A percentile compares a stretch with the other conserved stretches of the same genome.
Evolutionary conservation across 176 grass and related monocot species (phyloP).

Genomic region (Bromus sterilis): DNA sequence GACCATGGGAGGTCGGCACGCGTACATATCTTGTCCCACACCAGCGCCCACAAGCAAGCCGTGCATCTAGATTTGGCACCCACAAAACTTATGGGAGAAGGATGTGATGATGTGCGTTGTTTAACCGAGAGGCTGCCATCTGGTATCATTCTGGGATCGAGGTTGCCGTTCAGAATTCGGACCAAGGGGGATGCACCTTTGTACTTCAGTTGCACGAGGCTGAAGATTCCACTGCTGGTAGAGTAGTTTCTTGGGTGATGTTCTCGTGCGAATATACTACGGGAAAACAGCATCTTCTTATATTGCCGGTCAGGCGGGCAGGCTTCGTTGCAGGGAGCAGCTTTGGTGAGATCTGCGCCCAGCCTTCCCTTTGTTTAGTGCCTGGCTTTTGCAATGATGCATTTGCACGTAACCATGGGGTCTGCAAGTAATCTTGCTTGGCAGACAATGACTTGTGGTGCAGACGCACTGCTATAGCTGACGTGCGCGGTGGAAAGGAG

Average conservation of each 20-base stretch:
- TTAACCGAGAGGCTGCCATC: not conserved
- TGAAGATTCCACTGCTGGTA: not conserved
- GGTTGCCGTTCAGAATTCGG: not conserved
- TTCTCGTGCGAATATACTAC: not conserved
- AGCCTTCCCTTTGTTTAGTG: no score
- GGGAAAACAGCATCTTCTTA: not conserved
- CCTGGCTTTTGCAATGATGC: no score
- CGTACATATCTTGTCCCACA: no score
- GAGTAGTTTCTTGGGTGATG: not conserved
- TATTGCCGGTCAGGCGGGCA: not conserved
- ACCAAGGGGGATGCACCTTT: not conserved
- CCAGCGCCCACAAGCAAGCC: not conserved
- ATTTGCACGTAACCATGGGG: no score
- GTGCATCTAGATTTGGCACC: no score
- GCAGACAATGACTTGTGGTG: not conserved
- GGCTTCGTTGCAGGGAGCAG: slow-evolving; percentile 25
- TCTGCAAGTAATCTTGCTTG: not conserved
- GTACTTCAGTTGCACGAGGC: not conserved
- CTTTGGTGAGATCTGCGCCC: not conserved
- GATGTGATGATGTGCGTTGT: not conserved
- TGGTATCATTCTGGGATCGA: slow-evolving; percentile 6
- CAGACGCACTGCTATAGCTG: no score
- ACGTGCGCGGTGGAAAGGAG: no score
- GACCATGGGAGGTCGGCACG: no score
- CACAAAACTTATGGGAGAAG: not conserved